Percentiles rank a stretch among this genome's conserved stretches.
phyloP scores from a whole-genome alignment of 768 basidiomycete species.

The Kwoniella sp. region DNA sequence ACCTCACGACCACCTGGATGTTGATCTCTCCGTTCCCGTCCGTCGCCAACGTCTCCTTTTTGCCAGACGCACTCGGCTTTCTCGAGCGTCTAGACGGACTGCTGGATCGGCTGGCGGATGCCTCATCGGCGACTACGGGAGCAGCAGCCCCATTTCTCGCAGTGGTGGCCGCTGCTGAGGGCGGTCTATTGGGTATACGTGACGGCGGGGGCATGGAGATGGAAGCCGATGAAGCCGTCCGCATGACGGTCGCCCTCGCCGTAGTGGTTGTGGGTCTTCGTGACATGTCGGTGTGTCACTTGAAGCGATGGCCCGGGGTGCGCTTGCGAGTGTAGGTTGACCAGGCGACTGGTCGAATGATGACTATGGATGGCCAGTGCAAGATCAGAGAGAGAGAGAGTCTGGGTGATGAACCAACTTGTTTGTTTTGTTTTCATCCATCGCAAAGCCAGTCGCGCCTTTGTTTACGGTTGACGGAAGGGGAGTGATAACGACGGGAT shows the following conservation, averaged over 20 bases:
- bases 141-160: too few species aligned
- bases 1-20: constrained; percentile 90
- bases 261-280: constrained; percentile 20
- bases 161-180: constrained; percentile 34
- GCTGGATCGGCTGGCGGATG: constrained; percentile 10
- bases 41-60: neutral
- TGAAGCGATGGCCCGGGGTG: too few species aligned
- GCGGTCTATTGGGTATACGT: constrained; percentile 29
- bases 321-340: too few species aligned
- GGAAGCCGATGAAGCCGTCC: constrained; percentile 29
- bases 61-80: constrained; percentile 4
- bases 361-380: too few species aligned
- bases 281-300: constrained; percentile 26
- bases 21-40: constrained; percentile 63
- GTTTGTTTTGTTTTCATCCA: too few species aligned
- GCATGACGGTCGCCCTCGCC: constrained; percentile 12
- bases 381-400: too few species aligned
- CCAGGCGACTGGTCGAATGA: too few species aligned
- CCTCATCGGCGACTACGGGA: too few species aligned
- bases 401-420: constrained; percentile 2
- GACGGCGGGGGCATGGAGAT: constrained; percentile 44
- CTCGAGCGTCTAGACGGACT: constrained; percentile 19
- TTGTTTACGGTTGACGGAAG: constrained; percentile 17
- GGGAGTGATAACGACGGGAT: too few species aligned
- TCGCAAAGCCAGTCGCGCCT: constrained; percentile 32